Conservation (phyloP, 768 basidiomycete species). For the Auricularia sp. region DNA sequence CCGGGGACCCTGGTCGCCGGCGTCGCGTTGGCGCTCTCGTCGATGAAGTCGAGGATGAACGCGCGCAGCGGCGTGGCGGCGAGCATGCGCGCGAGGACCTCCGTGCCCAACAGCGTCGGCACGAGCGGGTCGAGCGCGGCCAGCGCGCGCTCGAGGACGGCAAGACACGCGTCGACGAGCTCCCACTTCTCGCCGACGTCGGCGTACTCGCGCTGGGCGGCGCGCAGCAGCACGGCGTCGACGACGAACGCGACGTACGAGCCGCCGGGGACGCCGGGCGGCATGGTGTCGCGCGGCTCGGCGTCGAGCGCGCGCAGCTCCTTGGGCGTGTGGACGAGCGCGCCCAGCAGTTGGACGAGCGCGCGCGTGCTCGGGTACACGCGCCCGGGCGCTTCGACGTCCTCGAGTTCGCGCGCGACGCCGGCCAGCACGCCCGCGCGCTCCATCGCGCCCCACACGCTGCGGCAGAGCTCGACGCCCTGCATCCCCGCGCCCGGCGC, state of each 20-base stretch:
- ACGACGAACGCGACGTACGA: constrained; percentile 82
- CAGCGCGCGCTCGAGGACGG: constrained; percentile 75
- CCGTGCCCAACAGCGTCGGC: constrained; percentile 67
- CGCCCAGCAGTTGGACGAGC: constrained; percentile 71
- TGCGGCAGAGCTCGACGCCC: constrained; percentile 72
- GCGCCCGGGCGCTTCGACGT: constrained; percentile 68
- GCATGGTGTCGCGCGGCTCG: constrained; percentile 61
- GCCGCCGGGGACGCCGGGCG: constrained; percentile 35
- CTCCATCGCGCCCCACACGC: constrained; percentile 80
- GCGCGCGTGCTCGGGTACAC: constrained; percentile 78
- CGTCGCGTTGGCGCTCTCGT: constrained; percentile 42
- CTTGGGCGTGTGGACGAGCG: constrained; percentile 77
- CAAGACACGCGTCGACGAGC: constrained; percentile 74
- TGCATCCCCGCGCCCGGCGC: constrained; percentile 62
- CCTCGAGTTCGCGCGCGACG: constrained; percentile 78
- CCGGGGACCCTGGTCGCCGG: constrained; percentile 18
- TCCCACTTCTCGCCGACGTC: constrained; percentile 73
- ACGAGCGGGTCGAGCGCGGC: constrained; percentile 63
- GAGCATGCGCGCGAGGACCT: constrained; percentile 70
- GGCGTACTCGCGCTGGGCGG: constrained; percentile 49
- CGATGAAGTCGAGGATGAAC: constrained; percentile 66
- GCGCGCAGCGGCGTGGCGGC: constrained; percentile 62
- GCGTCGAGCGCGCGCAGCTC: constrained; percentile 48
- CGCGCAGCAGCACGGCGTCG: constrained; percentile 62
- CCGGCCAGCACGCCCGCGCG: constrained; percentile 74